phyloP scores from a whole-genome alignment of 805 yeast genomes.

The Metschnikowia amazonensis region DNA sequence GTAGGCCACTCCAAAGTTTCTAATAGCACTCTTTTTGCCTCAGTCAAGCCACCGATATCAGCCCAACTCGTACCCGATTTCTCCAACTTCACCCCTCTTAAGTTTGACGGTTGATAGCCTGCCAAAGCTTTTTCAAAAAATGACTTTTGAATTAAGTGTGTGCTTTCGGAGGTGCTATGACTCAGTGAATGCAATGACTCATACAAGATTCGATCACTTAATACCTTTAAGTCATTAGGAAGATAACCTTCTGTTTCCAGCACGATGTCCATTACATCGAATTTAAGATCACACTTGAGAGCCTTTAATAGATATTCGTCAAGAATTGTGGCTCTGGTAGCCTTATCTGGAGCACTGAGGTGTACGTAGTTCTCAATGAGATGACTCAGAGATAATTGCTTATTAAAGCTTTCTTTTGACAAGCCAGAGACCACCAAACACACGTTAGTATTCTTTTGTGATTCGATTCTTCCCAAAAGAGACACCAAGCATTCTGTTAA shows the following conservation, averaged over 20 bases:
- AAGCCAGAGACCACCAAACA: constrained; percentile 60
- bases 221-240: constrained; percentile 72
- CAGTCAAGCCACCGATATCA: constrained; percentile 83
- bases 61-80: constrained; percentile 74
- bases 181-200: constrained; percentile 25
- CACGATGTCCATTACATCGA: constrained; percentile 44
- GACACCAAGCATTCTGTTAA: constrained; percentile 55
- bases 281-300: constrained; percentile 31
- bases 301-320: constrained; percentile 31
- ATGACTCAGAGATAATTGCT: constrained; percentile 61
- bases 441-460: constrained; percentile 44
- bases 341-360: constrained; percentile 66
- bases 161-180: not conserved
- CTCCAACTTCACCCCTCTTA: constrained; percentile 83
- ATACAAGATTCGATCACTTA: constrained; percentile 67
- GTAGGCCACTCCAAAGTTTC: constrained; percentile 98
- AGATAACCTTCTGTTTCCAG: constrained; percentile 85
- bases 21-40: constrained; percentile 68
- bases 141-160: constrained; percentile 21
- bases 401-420: constrained; percentile 63
- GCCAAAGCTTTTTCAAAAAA: constrained; percentile 56
- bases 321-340: constrained; percentile 49
- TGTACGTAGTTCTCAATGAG: constrained; percentile 59
- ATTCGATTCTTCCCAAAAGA: constrained; percentile 41
- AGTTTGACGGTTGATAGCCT: constrained; percentile 72